Evolutionary conservation across 2,329 filamentous ascomycete species (phyloP), one percentile per base, ranked within the genome.

Genomic region (Pseudocercospora vitis): DNA sequence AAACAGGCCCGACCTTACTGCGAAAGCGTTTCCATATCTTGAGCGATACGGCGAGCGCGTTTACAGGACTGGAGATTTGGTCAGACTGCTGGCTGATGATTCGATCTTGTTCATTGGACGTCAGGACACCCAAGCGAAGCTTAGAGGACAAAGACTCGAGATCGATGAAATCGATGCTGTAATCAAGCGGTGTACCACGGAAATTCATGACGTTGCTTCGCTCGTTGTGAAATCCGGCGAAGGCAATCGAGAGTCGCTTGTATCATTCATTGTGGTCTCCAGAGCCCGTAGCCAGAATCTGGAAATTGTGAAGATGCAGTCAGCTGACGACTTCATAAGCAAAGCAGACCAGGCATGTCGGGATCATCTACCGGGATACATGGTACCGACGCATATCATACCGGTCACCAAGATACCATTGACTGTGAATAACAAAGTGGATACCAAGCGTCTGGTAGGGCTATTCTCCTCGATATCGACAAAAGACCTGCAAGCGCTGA

Each of bases 121-220:
- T 11, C 87, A 87, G 4, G 92, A 97, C 66, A 90, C 95, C 51
- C 91, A 97, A 71, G 86, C 96, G 58, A 97, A 97, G 69, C 79
- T 96, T 2, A 84, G 92, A 8, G 91, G 91, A 0, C 91, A 96
- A 68, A 80, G 91, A 11, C 79, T 97, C 0, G 92, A 97, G 65
- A 87, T 95, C 56, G 88, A 87, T 1, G 91, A 97, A 73, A 95
- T 96, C 70, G 94, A 95, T 62, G 85, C 91, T 45, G 82, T 87
- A 7, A 89, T 96, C 63, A 84, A 83, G 42, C 76, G 80, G 16
- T 81, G 81, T 0, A 77, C 82, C 0, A 58, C 70, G 0, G 74
- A 74, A 0, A 73, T 94, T 7, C 75, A 80, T 11, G 89, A 95
- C 61, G 84, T 89, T 0, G 84, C 84, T 2, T 95, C 91, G 0